Conservation (phyloP, 495 filamentous ascomycete species). For the Xylaria castorea region DNA sequence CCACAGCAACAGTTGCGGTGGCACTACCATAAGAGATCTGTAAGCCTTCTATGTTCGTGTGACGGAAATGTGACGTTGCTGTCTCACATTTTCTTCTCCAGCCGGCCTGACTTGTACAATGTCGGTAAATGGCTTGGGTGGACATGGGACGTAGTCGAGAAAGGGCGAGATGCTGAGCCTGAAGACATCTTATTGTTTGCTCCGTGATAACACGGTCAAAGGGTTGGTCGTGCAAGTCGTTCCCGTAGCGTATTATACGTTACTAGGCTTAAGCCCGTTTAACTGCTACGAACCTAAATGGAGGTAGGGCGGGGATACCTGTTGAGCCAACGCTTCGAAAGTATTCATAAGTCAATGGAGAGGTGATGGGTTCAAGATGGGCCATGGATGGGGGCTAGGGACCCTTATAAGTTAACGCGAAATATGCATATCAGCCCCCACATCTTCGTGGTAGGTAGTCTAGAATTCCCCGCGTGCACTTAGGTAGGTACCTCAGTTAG, state of each 20-base stretch:
- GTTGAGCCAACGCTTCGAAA: background rate
- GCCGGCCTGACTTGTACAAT: conserved; percentile 41
- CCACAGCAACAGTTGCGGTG: conserved; percentile 47
- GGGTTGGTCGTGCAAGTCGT: background rate
- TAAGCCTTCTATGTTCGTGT: conserved; percentile 16
- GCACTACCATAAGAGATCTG: conserved; percentile 34
- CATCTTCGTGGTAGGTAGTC: too few relatives aligned
- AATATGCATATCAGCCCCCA: conserved; percentile 2
- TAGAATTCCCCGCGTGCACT: background rate
- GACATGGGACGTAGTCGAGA: conserved; percentile 51
- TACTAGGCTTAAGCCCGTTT: background rate
- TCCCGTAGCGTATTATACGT: background rate
- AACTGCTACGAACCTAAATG: background rate
- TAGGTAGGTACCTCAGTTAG: background rate
- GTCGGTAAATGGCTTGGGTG: conserved; percentile 52
- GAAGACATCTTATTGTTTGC: conserved; percentile 37
- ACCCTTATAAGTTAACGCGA: conserved; percentile 2
- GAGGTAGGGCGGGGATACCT: background rate
- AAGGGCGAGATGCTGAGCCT: conserved; percentile 37
- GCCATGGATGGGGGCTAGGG: background rate
- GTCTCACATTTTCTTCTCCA: conserved; percentile 47
- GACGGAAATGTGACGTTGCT: too few relatives aligned
- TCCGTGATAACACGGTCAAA: background rate
- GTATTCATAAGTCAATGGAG: background rate
- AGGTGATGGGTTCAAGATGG: background rate